Conservation (phyloP, 2,329 filamentous ascomycete genomes). For the Raffaelea ambrosiae region DNA sequence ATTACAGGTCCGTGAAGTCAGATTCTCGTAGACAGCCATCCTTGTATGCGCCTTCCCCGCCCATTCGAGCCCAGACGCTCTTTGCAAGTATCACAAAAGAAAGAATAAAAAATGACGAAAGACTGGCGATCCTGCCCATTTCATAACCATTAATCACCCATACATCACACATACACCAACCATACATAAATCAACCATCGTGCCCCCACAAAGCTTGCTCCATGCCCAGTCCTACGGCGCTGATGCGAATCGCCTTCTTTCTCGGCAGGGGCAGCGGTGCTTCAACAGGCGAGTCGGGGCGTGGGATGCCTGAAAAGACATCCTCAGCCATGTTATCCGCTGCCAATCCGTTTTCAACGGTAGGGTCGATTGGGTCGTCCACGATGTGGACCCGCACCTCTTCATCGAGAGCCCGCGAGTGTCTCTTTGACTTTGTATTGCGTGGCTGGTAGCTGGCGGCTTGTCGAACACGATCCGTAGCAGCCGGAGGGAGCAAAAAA, state of each 20-base stretch:
- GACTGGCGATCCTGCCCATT: too few relatives aligned
- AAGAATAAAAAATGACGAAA: too few relatives aligned
- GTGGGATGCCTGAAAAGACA: slow-evolving; percentile 14
- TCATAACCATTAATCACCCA: too few relatives aligned
- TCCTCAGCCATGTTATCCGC: background rate
- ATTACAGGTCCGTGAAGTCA: too few relatives aligned
- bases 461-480: background rate
- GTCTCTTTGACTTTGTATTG: background rate
- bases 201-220: slow-evolving; percentile 20
- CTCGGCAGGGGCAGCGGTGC: slow-evolving; percentile 15
- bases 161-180: too few relatives aligned
- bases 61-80: too few relatives aligned
- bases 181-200: slow-evolving; percentile 10
- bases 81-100: too few relatives aligned
- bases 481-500: background rate
- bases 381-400: slow-evolving; percentile 3
- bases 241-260: slow-evolving; percentile 26
- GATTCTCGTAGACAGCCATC: too few relatives aligned
- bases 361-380: background rate
- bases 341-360: background rate
- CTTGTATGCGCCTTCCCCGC: too few relatives aligned
- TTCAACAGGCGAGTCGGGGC: slow-evolving; percentile 23
- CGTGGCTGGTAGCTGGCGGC: background rate
- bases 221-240: slow-evolving; percentile 23
- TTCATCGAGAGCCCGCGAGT: background rate